Evolutionary conservation across 225 moss, liverwort and hornwort genomes (phyloP), one percentile per base, ranked within the genome.

Genomic region (Marchantia paleacea): DNA sequence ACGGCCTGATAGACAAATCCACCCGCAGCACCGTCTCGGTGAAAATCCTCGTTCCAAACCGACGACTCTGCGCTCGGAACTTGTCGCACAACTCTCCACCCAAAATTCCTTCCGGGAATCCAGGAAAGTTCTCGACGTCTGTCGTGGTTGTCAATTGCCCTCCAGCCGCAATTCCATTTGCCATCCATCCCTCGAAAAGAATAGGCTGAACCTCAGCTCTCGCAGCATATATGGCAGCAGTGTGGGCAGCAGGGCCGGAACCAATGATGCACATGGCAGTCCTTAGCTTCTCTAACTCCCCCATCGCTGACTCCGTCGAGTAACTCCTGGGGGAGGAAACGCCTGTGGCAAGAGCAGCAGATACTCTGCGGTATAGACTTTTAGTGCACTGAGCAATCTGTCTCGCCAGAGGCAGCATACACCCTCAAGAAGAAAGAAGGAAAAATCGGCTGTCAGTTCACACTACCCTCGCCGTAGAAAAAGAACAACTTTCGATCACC

Each of bases 61-160:
- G 76, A 0, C 91, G 6, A 75, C 97, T 99, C 88, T 99, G 97
- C 24, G 82, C 82, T 12, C 91, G 89, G 22, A 95, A 99, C 80
- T 81, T 80, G 3, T 99, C 95, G 7, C 89, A 89, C 20, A 99
- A 77, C 11, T 99, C 93, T 1, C 80, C 72, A 4, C 95, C 97
- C 7, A 93, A 13, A 75, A 99, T 86, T 26, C 97, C 97, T 51
- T 94, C 90, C 0, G 97, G 97, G 81, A 99, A 99, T 79, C 97
- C 95, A 7, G 97, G 97, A 20, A 91, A 99, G 91, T 99, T 99
- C 85, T 99, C 97, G 65, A 99, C 97, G 49, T 99, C 97, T 0
- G 97, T 95, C 12, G 97, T 99, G 7, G 95, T 99, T 5, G 95
- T 95, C 20, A 99, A 82, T 80, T 99, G 97, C 11, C 95, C 97